A percentile compares a stretch with the other conserved stretches of the same genome.
Conservation (phyloP, 768 basidiomycete species). For the Trichaptum fuscoviolaceum region DNA sequence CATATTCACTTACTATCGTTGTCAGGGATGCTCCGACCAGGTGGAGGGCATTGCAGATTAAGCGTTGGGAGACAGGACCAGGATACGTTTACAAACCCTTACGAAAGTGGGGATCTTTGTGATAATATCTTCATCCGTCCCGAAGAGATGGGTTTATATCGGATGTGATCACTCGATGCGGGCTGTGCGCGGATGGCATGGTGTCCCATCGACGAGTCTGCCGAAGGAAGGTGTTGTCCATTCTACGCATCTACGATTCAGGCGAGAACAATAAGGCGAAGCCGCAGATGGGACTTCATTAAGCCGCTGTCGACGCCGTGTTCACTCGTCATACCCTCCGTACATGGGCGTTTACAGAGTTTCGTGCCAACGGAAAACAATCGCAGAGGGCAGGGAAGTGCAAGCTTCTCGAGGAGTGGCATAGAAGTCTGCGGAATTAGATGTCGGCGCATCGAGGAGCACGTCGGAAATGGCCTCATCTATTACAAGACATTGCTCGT, state of each 20-base stretch:
- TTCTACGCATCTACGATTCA: slow-evolving; percentile 1
- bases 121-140: not conserved
- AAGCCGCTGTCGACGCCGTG: not conserved
- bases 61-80: not conserved
- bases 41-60: not conserved
- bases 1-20: not conserved
- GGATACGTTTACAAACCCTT: not conserved
- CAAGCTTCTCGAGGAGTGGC: not conserved
- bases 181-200: not conserved
- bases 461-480: not conserved
- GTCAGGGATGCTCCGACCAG: not conserved
- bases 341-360: not conserved
- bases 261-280: not conserved
- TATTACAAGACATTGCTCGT: not conserved
- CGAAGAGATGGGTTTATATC: not conserved
- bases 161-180: not conserved
- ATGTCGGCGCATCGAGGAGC: not conserved
- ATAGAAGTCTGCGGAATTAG: not conserved
- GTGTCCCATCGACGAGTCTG: not conserved
- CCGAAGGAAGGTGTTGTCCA: not conserved
- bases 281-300: not conserved
- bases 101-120: not conserved
- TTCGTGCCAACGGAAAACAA: not conserved
- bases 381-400: not conserved
- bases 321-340: not conserved